Base-by-base conservation (phyloP, 768 basidiomycete species). In the Lentinus tigrinus region DNA sequence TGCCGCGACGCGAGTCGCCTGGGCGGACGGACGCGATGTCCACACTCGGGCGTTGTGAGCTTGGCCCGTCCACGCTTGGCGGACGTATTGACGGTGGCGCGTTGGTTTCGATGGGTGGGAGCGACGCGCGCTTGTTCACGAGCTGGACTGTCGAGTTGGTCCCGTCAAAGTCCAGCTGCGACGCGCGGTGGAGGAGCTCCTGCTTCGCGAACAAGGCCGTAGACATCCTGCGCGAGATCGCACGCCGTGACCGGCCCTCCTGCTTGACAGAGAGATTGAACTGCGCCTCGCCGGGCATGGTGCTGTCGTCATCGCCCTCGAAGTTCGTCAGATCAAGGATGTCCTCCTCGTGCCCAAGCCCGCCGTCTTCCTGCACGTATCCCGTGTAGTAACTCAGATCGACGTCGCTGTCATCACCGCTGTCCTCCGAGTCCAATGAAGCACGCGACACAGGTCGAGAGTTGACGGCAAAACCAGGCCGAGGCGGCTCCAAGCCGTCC, bases 261-360 rank as follows among this genome's bases (percentile, higher is more conserved):
- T 83, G 82, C 68, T 77, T 79, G 31, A 92, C 71, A 28, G 70
- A 72, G 27, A 72, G 68, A 51, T 79, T 85, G 24, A 92, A 73
- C 58, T 73, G 70, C 9, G 67, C 74, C 63, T 91, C 89, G 8
- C 81, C 85, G 2, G 83, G 83, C 19, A 83, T 69, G 16, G 75
- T 72, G 14, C 79, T 73, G 58, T 88, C 83, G 42, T 85, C 76
- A 60, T 93, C 90, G 24, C 89, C 89, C 58, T 91, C 88, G 65
- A 90, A 93, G 65, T 90, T 87, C 4, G 89, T 89, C 57, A 88
- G 72, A 62, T 91, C 88, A 4, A 88, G 71, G 1, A 82, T 77
- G 52, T 83, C 79, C 40, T 76, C 75, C 57, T 81, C 79, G 54
- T 79, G 78, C 3, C 75, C 72, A 2, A 73, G 64, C 46, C 68